Conservation (phyloP, 2,329 filamentous ascomycete genomes). For the Pseudophaeomoniella oleicola region DNA sequence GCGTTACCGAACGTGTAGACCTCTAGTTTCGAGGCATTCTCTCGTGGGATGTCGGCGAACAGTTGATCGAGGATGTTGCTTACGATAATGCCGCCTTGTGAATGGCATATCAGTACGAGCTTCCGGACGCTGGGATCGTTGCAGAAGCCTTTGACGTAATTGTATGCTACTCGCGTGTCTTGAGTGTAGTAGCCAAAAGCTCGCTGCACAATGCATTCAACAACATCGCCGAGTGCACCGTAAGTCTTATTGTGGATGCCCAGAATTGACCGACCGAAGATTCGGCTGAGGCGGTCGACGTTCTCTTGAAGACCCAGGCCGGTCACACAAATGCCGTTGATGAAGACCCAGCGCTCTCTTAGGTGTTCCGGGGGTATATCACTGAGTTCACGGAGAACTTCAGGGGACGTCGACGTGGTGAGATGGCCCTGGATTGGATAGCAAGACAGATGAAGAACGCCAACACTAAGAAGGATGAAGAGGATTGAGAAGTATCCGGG, state of each 20-base stretch:
- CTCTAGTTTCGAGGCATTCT: constrained; percentile 54
- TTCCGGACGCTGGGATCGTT: constrained; percentile 49
- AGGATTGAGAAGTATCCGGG: constrained; percentile 5
- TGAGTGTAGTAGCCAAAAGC: constrained; percentile 57
- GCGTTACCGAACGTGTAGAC: constrained; percentile 65
- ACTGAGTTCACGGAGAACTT: constrained; percentile 25
- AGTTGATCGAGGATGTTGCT: constrained; percentile 64
- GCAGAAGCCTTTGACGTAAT: constrained; percentile 48
- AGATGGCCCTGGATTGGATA: constrained; percentile 20
- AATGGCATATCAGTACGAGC: constrained; percentile 61
- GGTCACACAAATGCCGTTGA: constrained; percentile 51
- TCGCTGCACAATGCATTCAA: constrained; percentile 65
- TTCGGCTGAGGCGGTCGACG: constrained; percentile 54
- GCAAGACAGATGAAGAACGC: constrained; percentile 4
- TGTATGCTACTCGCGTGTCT: constrained; percentile 47
- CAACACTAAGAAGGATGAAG: constrained; percentile 1
- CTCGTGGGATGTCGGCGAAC: constrained; percentile 53
- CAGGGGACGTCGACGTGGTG: constrained; percentile 33
- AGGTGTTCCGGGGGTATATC: constrained; percentile 24
- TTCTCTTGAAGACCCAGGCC: constrained; percentile 44
- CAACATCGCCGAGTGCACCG: constrained; percentile 60
- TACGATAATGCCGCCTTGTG: constrained; percentile 63
- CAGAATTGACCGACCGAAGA: constrained; percentile 55
- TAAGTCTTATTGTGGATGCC: constrained; percentile 65
- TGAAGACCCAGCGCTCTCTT: constrained; percentile 63